phyloP scores from a whole-genome alignment of 108 stramenopile species.

The Discostella stelligeroides region DNA sequence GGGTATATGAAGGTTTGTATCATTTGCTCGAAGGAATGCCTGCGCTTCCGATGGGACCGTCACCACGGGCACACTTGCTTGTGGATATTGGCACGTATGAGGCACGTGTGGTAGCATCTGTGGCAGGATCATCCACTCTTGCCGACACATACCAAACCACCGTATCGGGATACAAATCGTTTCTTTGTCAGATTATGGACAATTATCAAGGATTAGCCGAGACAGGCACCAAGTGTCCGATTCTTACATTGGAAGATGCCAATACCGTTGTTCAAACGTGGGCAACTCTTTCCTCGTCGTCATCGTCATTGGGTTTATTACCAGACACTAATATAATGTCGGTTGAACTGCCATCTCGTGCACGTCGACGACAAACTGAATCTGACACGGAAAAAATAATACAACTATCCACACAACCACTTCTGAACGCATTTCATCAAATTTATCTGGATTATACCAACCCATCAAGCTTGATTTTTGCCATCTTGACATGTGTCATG shows the following conservation, averaged over 20 bases:
- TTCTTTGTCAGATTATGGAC: slow-evolving; percentile 18
- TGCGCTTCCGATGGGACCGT: background rate
- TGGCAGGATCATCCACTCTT: slow-evolving; percentile 26
- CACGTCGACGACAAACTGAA: background rate
- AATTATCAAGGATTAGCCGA: slow-evolving; percentile 29
- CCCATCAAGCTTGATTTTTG: slow-evolving; percentile 35
- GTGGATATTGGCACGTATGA: slow-evolving; percentile 44
- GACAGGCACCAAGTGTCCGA: background rate
- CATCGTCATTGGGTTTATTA: background rate
- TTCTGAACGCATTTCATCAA: slow-evolving; percentile 32
- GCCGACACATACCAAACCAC: slow-evolving; percentile 26
- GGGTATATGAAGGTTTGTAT: slow-evolving; percentile 21
- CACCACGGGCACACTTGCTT: slow-evolving; percentile 26
- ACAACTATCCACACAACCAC: slow-evolving; percentile 24
- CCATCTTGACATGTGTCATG: slow-evolving; percentile 26
- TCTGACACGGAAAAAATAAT: background rate
- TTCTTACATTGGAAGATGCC: slow-evolving; percentile 31
- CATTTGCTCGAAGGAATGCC: slow-evolving; percentile 30
- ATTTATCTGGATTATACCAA: slow-evolving; percentile 41
- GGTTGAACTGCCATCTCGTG: slow-evolving; percentile 27
- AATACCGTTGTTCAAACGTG: slow-evolving; percentile 36
- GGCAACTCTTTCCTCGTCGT: slow-evolving; percentile 13
- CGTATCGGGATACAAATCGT: slow-evolving; percentile 34
- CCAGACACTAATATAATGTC: slow-evolving; percentile 15
- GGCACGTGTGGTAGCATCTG: slow-evolving; percentile 27